Conservation (phyloP, 305 asterid species). For the Petunia hybrid region DNA sequence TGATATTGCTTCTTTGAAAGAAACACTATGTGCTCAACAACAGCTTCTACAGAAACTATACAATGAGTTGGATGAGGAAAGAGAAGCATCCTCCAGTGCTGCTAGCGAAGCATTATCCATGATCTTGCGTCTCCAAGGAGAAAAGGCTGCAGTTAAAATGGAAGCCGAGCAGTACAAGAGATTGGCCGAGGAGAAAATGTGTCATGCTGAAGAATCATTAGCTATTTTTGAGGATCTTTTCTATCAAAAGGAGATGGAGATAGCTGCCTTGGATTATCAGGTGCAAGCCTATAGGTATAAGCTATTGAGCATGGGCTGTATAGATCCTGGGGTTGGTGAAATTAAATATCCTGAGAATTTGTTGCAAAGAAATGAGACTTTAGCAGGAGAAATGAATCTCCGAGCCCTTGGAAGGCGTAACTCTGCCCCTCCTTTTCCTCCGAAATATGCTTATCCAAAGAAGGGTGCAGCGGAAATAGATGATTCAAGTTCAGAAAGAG, state of each 20-base stretch:
- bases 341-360: constrained; percentile 57
- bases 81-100: constrained; percentile 85
- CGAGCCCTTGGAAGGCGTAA: constrained; percentile 59
- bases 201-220: constrained; percentile 82
- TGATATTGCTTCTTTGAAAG: constrained; percentile 60
- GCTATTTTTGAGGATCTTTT: constrained; percentile 82
- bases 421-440: constrained; percentile 56
- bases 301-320: constrained; percentile 68
- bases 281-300: constrained; percentile 74
- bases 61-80: constrained; percentile 82
- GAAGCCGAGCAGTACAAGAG: constrained; percentile 92
- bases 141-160: constrained; percentile 83
- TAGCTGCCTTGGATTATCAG: constrained; percentile 75
- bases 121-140: constrained; percentile 86
- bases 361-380: constrained; percentile 54
- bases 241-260: constrained; percentile 88
- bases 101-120: constrained; percentile 88
- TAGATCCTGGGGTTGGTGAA: constrained; percentile 62
- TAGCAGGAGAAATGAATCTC: constrained; percentile 42
- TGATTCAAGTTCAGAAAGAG: constrained; percentile 44
- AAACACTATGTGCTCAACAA: constrained; percentile 76
- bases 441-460: constrained; percentile 42
- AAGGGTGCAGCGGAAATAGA: constrained; percentile 55
- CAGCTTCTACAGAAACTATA: constrained; percentile 77
- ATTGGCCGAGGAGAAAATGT: constrained; percentile 84